Conservation (phyloP, 208 protist species). For the Crithidia expoeki region DNA sequence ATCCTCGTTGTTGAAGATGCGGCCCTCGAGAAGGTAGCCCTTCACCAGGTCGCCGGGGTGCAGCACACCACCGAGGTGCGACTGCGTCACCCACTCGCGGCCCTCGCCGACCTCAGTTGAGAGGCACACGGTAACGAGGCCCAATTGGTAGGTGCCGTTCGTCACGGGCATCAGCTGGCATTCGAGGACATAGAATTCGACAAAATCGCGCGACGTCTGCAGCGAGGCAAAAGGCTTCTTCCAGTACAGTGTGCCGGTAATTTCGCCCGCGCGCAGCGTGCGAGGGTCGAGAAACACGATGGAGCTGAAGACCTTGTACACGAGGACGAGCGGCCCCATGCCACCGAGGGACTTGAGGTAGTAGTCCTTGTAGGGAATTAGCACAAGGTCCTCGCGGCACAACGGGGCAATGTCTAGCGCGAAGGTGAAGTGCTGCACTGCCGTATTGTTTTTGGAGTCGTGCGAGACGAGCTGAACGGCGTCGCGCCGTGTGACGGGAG, state of each 20-base stretch:
- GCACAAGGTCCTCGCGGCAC: constrained; percentile 96
- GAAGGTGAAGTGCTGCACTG: constrained; percentile 98
- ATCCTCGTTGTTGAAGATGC: constrained; percentile 93
- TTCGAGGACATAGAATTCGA: constrained; percentile 97
- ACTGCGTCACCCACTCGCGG: constrained; percentile 92
- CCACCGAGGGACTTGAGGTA: constrained; percentile 81
- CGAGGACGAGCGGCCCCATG: constrained; percentile 94
- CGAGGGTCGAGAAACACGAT: constrained; percentile 97
- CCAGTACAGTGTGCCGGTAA: constrained; percentile 93
- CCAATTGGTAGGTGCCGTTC: constrained; percentile 90
- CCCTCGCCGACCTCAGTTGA: constrained; percentile 95
- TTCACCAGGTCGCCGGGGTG: constrained; percentile 95
- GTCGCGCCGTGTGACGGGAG: constrained; percentile 91
- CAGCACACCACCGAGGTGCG: constrained; percentile 94
- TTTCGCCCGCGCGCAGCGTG: constrained; percentile 94
- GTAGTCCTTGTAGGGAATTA: constrained; percentile 91
- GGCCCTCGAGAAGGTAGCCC: constrained; percentile 92
- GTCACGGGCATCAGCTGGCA: constrained; percentile 79
- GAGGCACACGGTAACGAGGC: constrained; percentile 96
- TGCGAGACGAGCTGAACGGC: constrained; percentile 97
- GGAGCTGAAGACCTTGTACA: constrained; percentile 93
- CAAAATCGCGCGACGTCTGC: constrained; percentile 82
- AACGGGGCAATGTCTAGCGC: constrained; percentile 98
- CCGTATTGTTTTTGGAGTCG: constrained; percentile 98
- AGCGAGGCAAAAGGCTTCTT: constrained; percentile 93